Base-by-base conservation (phyloP, 345 rosid genomes). In the Brassica napus region DNA sequence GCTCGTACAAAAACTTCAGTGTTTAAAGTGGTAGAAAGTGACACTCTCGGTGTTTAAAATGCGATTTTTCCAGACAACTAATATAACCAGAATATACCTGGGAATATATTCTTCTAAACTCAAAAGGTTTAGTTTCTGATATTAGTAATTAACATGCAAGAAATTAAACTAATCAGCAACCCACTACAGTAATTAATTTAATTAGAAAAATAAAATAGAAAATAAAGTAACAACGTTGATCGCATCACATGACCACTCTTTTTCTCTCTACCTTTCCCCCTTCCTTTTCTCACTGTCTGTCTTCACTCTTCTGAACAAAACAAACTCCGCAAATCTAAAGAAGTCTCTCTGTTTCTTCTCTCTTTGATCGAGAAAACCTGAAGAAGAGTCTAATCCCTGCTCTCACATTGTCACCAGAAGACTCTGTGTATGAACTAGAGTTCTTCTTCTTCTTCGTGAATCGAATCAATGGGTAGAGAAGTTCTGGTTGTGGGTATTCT, bases 401-500 rank as follows among this genome's bases (percentile, higher is more conserved):
- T 68, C 73, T 62, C 73, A 59, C 78, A 63, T 47, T 55, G 39
- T 54, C 55, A 16, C 60, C 7, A 71, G 42, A 65, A 35, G 35
- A 72, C 58, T 64, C 57, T 15, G 15, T 21, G 5, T 73, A 44
- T 73, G 69, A 79, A 16, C 74, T 81, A 75, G 83, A 73, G 76
- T 75, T 80, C 30, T 54, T 15, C 55, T 24, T 55, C 32, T 70
- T 81, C 73, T 60, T 72, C 52, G 6, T n/a, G 34, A 32, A 15
- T 75, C 26, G 34, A 57, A 61, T 72, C 71, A 79, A 88, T 83
- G 92, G 89, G 89, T 72, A 91, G 81, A 85, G 82, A 85, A 76
- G 75, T 82, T 82, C 57, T 85, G 75, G 57, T 88, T 69, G 77
- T 86, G 74, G 77, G 84, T 66, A 52, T 88, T 71, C 74, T 83